Base-by-base conservation (phyloP, 768 basidiomycete genomes). In the Auricularia heimuer region DNA sequence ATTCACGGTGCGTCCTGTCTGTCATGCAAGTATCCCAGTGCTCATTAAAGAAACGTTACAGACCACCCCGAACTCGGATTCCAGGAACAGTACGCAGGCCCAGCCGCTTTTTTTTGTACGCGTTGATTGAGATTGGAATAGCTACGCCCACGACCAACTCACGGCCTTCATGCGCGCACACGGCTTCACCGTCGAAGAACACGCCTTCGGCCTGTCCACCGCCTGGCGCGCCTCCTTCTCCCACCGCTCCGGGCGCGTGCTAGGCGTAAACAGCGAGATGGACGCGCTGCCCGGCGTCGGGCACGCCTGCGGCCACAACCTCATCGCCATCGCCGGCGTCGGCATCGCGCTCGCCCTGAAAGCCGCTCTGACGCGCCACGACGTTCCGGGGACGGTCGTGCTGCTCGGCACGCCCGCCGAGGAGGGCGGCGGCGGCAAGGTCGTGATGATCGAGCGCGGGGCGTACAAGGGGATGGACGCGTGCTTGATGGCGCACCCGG, bases 211-310 rank as follows among this genome's bases (percentile, higher is more conserved):
- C 18, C 77, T 92, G 33, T 79, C 83, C 18, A 93, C 90, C 0
- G 90, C 89, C 3, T 92, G 90, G 90, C 76, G 80, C 24, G 91
- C 91, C 0, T 81, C 80, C 1, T 92, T 83, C 69, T 76, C 80
- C 16, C 79, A 86, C 68, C 87, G 88, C 11, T 73, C 77, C 10
- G 89, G 89, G 4, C 81, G 84, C 62, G 85, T 82, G 0, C 82
- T 92, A 37, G 90, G 90, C 0, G 77, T 93, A 65, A 92, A 93
- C 73, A 91, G 90, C 16, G 91, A 92, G 75, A 90, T 89, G 88
- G 78, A 86, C 71, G 85, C 84, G 10, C 75, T 86, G 44, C 71
- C 73, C 4, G 71, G 82, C 7, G 76, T 76, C 51, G 75, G 64
- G 16, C 69, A 71, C 62, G 69, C 70, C 4, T 92, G 90, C 69